Conservation (phyloP, 2,329 filamentous ascomycete species). For the Tricladium varicosporioides region DNA sequence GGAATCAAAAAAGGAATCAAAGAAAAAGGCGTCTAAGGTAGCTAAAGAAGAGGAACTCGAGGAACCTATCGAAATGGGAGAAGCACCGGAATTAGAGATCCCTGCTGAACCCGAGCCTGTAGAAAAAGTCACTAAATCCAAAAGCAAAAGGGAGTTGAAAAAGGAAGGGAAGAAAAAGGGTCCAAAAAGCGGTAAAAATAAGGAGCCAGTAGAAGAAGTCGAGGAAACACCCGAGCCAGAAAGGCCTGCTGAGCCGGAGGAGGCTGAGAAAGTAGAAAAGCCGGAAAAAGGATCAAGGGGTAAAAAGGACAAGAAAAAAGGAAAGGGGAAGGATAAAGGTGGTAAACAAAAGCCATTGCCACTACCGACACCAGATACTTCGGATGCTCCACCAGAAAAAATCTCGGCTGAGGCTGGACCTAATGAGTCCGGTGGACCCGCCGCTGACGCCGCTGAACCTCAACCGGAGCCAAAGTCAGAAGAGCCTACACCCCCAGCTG, state of each 20-base stretch:
- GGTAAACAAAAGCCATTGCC: conserved; percentile 9
- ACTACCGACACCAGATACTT: conserved; percentile 7
- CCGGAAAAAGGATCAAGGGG: conserved; percentile 1
- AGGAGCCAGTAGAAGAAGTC: background rate
- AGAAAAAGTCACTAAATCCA: background rate
- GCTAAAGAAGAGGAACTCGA: background rate
- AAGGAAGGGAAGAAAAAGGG: background rate
- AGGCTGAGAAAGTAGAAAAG: conserved; percentile 1
- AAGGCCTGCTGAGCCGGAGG: background rate
- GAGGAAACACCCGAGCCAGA: background rate
- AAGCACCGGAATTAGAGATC: background rate
- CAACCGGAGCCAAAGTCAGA: background rate
- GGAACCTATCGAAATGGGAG: background rate
- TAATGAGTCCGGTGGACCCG: background rate
- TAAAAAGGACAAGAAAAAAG: conserved; percentile 14
- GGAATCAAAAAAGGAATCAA: background rate
- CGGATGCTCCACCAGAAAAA: conserved; percentile 4
- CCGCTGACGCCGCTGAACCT: background rate
- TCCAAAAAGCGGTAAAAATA: background rate
- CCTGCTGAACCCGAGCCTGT: background rate
- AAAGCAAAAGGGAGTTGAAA: background rate
- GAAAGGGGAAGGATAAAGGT: conserved; percentile 9
- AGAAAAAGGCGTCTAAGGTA: background rate
- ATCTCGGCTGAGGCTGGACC: background rate
- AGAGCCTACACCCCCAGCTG: conserved; percentile 4